Evolutionary conservation across 202 grass and related monocot species (phyloP).

Genomic region (Carex arenaria): DNA sequence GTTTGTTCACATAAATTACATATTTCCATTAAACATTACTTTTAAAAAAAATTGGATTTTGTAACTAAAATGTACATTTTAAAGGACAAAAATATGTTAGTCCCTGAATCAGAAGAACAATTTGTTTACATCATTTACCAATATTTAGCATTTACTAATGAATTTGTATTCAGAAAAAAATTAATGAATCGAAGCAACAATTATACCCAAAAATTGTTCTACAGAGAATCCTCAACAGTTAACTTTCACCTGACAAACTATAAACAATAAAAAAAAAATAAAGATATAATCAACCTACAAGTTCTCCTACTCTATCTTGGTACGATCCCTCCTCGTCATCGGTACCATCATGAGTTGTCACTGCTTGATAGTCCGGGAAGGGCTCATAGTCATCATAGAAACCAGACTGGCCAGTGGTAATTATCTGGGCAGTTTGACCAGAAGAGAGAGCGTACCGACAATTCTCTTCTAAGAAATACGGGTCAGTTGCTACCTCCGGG

Average conservation of each 20-base stretch:
- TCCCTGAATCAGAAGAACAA: too few species aligned
- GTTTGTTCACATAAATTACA: too few species aligned
- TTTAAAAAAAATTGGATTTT: too few species aligned
- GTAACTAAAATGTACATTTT: too few species aligned
- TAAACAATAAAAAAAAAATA: background rate
- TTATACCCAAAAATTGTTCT: background rate
- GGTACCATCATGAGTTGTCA: background rate
- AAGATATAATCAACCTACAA: background rate
- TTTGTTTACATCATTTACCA: too few species aligned
- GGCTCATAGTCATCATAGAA: constrained; percentile 17
- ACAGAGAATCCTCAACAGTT: background rate
- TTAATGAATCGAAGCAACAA: background rate
- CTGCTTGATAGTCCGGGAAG: background rate
- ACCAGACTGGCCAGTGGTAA: constrained; percentile 39
- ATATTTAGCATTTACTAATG: too few species aligned
- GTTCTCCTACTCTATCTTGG: background rate
- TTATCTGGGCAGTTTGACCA: constrained; percentile 62
- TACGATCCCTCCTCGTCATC: background rate
- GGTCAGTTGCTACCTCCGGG: constrained; percentile 51
- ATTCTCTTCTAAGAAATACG: constrained; percentile 52
- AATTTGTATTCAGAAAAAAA: background rate
- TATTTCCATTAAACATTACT: too few species aligned
- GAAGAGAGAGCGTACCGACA: constrained; percentile 60
- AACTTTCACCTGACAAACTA: background rate
- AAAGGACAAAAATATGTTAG: too few species aligned